phyloP scores from a whole-genome alignment of 148 eudicot genomes.

The Diospyros kaki region DNA sequence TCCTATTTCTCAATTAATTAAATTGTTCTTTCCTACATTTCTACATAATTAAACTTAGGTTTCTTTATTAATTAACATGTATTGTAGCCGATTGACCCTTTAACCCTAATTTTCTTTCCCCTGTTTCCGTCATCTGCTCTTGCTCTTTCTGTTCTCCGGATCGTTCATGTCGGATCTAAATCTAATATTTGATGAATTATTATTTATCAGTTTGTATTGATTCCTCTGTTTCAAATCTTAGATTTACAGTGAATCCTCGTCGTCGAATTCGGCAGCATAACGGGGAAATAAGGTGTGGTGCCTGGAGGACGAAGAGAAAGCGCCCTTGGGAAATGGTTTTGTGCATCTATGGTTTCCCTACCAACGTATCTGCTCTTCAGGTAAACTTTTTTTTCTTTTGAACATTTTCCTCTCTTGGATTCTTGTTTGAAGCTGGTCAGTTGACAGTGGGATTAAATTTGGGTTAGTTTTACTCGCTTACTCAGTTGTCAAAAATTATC shows the following conservation, averaged over 20 bases:
- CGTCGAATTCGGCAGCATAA: constrained; percentile 87
- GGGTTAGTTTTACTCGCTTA: not conserved
- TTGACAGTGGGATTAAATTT: not conserved
- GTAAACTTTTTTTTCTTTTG: constrained; percentile 18
- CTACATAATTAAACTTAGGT: too few species aligned
- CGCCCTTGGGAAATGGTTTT: constrained; percentile 98
- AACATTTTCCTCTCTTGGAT: not conserved
- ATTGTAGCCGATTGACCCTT: too few species aligned
- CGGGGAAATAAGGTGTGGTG: constrained; percentile 80
- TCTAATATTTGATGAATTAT: not conserved
- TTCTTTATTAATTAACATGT: too few species aligned
- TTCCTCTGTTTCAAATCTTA: constrained; percentile 12
- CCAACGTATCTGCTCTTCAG: constrained; percentile 86
- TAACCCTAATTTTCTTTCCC: too few species aligned
- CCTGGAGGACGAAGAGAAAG: constrained; percentile 60
- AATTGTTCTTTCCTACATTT: too few species aligned
- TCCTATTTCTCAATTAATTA: not conserved
- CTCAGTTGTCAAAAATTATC: too few species aligned
- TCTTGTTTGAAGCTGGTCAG: not conserved
- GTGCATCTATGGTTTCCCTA: constrained; percentile 89
- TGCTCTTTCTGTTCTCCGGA: not conserved
- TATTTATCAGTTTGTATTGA: not conserved
- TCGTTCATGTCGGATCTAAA: not conserved
- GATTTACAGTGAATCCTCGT: constrained; percentile 85
- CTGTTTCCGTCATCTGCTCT: too few species aligned